A percentile compares a stretch with the other conserved stretches of the same genome.
Evolutionary conservation across 257 asterid species (phyloP).

Genomic region (Phtheirospermum japonicum): DNA sequence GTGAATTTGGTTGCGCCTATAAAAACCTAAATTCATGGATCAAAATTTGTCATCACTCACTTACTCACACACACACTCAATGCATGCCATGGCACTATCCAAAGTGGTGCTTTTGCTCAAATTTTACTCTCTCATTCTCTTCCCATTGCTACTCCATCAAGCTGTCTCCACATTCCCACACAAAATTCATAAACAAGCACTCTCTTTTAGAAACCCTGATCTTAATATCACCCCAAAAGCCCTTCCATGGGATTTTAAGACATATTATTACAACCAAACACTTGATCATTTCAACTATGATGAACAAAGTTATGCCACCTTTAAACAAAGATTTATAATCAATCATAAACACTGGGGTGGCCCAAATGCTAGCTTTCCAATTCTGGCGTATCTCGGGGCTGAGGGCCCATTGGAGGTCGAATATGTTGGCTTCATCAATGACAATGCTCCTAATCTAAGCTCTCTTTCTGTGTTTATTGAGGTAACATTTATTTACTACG

Average conservation of each 20-base stretch:
- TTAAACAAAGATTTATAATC: conserved; percentile 52
- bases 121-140: conserved; percentile 24
- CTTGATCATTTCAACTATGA: conserved; percentile 78
- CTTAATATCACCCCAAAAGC: background rate
- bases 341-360: conserved; percentile 59
- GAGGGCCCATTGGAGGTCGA: conserved; percentile 49
- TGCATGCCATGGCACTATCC: background rate
- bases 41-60: too few species aligned
- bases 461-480: conserved; percentile 51
- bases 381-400: conserved; percentile 68
- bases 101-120: conserved; percentile 1
- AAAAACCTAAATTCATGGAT: too few species aligned
- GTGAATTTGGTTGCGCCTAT: too few species aligned
- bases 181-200: conserved; percentile 31
- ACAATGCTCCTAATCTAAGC: conserved; percentile 61
- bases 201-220: background rate
- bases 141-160: conserved; percentile 11
- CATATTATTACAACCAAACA: conserved; percentile 56
- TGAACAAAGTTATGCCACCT: conserved; percentile 53
- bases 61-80: background rate
- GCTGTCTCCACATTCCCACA: conserved; percentile 17
- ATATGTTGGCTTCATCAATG: conserved; percentile 40
- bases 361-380: conserved; percentile 39
- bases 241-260: conserved; percentile 30
- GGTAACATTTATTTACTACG: too few species aligned